A percentile compares a stretch with the other conserved stretches of the same genome.
Conservation (phyloP, 495 filamentous ascomycete species). For the Hapsidospora chrysogenum region DNA sequence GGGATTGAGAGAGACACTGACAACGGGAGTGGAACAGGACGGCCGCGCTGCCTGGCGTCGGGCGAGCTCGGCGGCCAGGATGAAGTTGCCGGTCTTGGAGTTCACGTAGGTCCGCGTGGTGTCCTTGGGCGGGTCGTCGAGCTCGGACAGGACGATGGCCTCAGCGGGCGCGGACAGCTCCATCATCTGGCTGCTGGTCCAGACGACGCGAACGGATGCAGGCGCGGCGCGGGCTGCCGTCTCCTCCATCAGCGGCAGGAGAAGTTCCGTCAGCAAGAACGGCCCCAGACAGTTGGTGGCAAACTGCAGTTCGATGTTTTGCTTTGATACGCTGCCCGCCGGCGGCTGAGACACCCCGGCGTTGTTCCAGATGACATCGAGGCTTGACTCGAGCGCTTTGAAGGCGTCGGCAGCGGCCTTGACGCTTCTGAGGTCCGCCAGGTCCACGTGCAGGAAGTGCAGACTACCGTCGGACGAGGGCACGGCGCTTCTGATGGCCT, state of each 20-base stretch:
- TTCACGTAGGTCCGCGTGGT: conserved; percentile 15
- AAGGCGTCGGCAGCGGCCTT: conserved; percentile 9
- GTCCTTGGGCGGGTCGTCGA: conserved; percentile 8
- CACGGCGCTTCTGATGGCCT: conserved; percentile 7
- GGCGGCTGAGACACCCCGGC: conserved; percentile 20
- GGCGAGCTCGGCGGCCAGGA: conserved; percentile 16
- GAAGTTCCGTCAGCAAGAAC: conserved; percentile 21
- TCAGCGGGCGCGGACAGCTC: conserved; percentile 11
- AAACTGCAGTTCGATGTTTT: conserved; percentile 20
- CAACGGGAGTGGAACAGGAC: conserved; percentile 8
- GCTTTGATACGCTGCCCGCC: conserved; percentile 12
- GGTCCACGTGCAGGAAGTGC: conserved; percentile 11
- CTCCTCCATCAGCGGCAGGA: conserved; percentile 18
- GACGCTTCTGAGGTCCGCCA: conserved; percentile 11
- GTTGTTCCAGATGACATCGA: conserved; percentile 15
- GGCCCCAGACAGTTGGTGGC: conserved; percentile 23
- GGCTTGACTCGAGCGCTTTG: conserved; percentile 8
- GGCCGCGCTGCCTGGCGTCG: conserved; percentile 11
- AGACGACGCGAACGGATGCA: conserved; percentile 18
- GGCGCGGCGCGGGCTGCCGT: conserved; percentile 9
- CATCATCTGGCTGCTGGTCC: conserved; percentile 12
- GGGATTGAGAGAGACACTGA: conserved; percentile 24
- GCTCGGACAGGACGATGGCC: conserved; percentile 15
- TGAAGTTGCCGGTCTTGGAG: conserved; percentile 22
- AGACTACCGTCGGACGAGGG: conserved; percentile 7